Evolutionary conservation across 176 grass and related monocot genomes (phyloP).

Genomic region (Elaeis guineensis): DNA sequence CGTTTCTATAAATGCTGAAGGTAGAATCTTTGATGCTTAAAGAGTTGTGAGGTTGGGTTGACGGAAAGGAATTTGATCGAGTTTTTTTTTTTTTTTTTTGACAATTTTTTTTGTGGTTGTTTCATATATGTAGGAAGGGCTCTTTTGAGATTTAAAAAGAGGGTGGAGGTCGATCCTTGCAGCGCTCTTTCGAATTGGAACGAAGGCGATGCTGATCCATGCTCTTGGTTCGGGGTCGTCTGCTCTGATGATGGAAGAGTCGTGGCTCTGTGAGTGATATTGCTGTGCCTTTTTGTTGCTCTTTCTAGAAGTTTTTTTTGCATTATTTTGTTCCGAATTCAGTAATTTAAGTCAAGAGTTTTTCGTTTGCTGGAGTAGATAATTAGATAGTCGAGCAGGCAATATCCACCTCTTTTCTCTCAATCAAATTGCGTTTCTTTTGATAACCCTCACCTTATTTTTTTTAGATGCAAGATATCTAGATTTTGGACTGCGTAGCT

Average conservation of each 20-base stretch:
- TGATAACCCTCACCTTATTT: no score
- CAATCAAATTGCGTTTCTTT: no score
- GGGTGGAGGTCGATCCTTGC: constrained; percentile 26
- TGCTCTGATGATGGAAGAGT: constrained; percentile 51
- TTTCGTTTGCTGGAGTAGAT: no score
- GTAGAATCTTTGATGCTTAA: constrained; percentile 17
- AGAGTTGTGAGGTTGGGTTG: constrained; percentile 2
- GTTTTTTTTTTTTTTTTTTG: constrained; percentile 1
- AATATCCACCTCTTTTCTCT: no score
- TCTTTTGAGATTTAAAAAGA: constrained; percentile 40
- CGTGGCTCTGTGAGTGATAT: constrained; percentile 48
- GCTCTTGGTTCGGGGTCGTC: constrained; percentile 44
- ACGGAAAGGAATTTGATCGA: constrained; percentile 1
- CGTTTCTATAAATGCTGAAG: constrained; percentile 49
- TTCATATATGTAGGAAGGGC: constrained; percentile 30
- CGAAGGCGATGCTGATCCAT: constrained; percentile 23
- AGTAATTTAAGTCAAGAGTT: no score
- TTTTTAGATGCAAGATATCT: no score
- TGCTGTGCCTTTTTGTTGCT: neutral
- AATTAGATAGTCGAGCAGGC: no score
- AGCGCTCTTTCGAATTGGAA: constrained; percentile 36
- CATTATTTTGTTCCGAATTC: constrained; percentile 6
- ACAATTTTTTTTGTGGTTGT: neutral
- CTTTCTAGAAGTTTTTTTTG: neutral
- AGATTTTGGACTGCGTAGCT: no score